Evolutionary conservation across 768 basidiomycete genomes (phyloP).

Genomic region (Leccinum disarticulatum): DNA sequence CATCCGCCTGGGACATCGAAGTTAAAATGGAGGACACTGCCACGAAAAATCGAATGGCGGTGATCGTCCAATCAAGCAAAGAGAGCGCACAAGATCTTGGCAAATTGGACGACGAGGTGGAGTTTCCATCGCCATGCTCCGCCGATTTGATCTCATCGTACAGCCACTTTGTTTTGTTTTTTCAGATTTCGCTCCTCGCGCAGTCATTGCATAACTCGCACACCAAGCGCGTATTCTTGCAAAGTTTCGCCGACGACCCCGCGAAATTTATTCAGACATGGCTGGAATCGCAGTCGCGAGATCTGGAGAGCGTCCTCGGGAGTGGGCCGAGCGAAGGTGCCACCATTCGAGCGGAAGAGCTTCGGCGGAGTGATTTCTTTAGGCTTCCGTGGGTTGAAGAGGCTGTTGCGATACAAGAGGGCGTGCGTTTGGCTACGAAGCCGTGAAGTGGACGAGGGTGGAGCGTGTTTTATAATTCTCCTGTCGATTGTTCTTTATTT

Average conservation of each 20-base stretch:
- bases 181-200: constrained; percentile 75
- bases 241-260: constrained; percentile 78
- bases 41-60: constrained; percentile 72
- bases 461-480: constrained; percentile 1
- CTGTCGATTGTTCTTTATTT: background rate
- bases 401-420: constrained; percentile 85
- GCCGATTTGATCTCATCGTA: constrained; percentile 19
- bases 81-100: constrained; percentile 66
- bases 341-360: constrained; percentile 83
- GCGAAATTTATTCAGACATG: constrained; percentile 83
- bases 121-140: background rate
- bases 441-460: constrained; percentile 24
- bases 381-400: constrained; percentile 88
- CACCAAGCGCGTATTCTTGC: constrained; percentile 82
- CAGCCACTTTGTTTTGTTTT: constrained; percentile 6
- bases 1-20: constrained; percentile 84
- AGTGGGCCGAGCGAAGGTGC: constrained; percentile 80
- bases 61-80: constrained; percentile 66
- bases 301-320: constrained; percentile 86
- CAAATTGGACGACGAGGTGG: constrained; percentile 89
- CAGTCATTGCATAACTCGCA: constrained; percentile 87
- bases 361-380: constrained; percentile 89
- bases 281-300: constrained; percentile 89
- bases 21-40: constrained; percentile 81
- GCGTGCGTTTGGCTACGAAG: constrained; percentile 63